These are phyloP conservation scores for Xylaria sp. DNA, from an alignment of 495 filamentous ascomycete genomes.

Conservation along the genomic window DNA sequence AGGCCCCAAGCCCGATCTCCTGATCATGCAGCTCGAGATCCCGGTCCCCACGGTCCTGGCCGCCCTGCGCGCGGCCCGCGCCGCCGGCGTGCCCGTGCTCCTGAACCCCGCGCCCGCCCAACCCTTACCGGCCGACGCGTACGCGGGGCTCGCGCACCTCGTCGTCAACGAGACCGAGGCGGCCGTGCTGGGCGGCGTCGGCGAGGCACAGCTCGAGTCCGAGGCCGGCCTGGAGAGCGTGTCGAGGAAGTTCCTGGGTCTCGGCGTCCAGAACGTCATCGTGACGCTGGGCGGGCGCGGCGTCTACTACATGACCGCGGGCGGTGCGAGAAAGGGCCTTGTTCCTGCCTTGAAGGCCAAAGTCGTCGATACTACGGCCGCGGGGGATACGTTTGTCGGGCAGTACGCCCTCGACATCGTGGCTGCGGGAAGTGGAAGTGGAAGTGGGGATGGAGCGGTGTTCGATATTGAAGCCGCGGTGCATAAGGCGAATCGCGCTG, in stretches of 20 bases:
- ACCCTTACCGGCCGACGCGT: slow-evolving; percentile 69
- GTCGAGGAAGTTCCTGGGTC: slow-evolving; percentile 63
- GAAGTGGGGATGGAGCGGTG: background rate
- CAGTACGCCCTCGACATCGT: slow-evolving; percentile 75
- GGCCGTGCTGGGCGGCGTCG: slow-evolving; percentile 65
- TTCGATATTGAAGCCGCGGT: slow-evolving; percentile 67
- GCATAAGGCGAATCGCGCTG: slow-evolving; percentile 72
- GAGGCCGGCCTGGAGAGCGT: slow-evolving; percentile 54
- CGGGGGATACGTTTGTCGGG: slow-evolving; percentile 94
- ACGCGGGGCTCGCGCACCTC: slow-evolving; percentile 73
- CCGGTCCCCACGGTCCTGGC: slow-evolving; percentile 73
- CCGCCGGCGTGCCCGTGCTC: slow-evolving; percentile 63
- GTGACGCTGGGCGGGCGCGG: slow-evolving; percentile 85
- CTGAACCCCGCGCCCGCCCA: slow-evolving; percentile 88
- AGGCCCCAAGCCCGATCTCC: slow-evolving; percentile 59
- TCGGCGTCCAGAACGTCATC: slow-evolving; percentile 77
- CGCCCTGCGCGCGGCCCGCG: slow-evolving; percentile 62
- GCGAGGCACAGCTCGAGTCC: slow-evolving; percentile 55
- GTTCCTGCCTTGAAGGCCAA: slow-evolving; percentile 65
- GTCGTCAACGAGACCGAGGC: slow-evolving; percentile 94
- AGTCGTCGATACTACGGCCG: slow-evolving; percentile 93
- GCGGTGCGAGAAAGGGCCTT: slow-evolving; percentile 48
- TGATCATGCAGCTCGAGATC: slow-evolving; percentile 91
- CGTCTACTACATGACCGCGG: slow-evolving; percentile 60
- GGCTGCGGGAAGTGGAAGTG: slow-evolving; percentile 28